phyloP scores from a whole-genome alignment of 306 rosid species.

The Glycine tomentella region DNA sequence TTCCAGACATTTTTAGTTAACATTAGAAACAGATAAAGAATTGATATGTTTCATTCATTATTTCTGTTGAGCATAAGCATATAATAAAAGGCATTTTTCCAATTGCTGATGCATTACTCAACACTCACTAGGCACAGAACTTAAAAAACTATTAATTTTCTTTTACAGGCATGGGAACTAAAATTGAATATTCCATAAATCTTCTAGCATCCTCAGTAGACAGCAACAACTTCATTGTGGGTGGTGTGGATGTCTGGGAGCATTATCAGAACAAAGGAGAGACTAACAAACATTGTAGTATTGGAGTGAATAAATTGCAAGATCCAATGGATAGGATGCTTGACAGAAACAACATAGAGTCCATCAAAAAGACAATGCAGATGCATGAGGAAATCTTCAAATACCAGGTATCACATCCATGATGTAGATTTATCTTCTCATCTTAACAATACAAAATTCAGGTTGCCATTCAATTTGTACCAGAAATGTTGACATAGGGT shows the following conservation, averaged over 20 bases:
- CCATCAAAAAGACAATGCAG: slow-evolving; percentile 87
- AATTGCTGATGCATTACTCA: slow-evolving; percentile 7
- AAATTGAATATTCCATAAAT: slow-evolving; percentile 72
- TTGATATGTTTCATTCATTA: too few relatives aligned
- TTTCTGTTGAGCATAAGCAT: neutral
- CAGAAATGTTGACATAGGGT: slow-evolving; percentile 15
- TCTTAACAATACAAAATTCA: slow-evolving; percentile 15
- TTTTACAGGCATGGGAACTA: slow-evolving; percentile 93
- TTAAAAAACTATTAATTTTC: slow-evolving; percentile 11
- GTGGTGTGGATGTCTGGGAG: slow-evolving; percentile 75
- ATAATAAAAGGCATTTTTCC: neutral
- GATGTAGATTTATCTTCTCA: neutral
- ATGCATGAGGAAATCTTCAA: slow-evolving; percentile 84
- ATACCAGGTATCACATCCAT: slow-evolving; percentile 66
- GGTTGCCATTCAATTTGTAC: slow-evolving; percentile 24
- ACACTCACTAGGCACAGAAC: slow-evolving; percentile 1
- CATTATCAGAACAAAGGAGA: slow-evolving; percentile 57
- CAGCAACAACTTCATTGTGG: slow-evolving; percentile 55
- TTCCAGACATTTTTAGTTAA: too few relatives aligned
- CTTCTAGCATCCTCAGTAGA: slow-evolving; percentile 60
- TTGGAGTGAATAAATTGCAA: slow-evolving; percentile 54
- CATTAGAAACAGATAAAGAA: too few relatives aligned
- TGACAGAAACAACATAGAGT: slow-evolving; percentile 62
- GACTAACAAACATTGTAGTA: slow-evolving; percentile 45
- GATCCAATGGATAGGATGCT: slow-evolving; percentile 63